Percentiles rank a stretch among this genome's conserved stretches.
phyloP scores from a whole-genome alignment of 139 green algal species.

The Dunaliella sp. region DNA sequence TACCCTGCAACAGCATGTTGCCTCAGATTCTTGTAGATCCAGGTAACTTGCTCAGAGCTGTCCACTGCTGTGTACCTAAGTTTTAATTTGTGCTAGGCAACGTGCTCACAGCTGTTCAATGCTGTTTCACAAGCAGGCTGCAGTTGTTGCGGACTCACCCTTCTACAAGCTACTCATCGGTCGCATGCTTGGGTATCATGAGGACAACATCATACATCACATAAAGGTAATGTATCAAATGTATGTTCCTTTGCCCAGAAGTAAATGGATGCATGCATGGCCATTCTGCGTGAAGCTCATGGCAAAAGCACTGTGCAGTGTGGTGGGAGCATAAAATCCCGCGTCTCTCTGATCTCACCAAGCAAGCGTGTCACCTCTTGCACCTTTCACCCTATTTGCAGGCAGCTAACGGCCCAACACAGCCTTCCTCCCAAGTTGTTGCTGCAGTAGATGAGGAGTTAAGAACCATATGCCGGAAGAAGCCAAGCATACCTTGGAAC shows the following conservation, averaged over 20 bases:
- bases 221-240: slow-evolving; percentile 29
- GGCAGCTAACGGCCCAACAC: slow-evolving; percentile 21
- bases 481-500: slow-evolving; percentile 48
- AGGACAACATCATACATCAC: slow-evolving; percentile 53
- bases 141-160: slow-evolving; percentile 54
- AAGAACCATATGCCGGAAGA: slow-evolving; percentile 37
- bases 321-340: not conserved
- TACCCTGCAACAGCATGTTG: no score
- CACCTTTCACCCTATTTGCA: slow-evolving; percentile 13
- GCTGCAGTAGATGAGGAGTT: slow-evolving; percentile 55
- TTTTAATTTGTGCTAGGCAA: no score
- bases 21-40: no score
- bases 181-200: slow-evolving; percentile 53
- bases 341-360: not conserved
- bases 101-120: not conserved
- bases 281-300: not conserved
- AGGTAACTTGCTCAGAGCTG: not conserved
- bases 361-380: not conserved
- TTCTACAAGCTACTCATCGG: slow-evolving; percentile 68
- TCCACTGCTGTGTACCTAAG: not conserved
- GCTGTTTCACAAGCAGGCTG: slow-evolving; percentile 20
- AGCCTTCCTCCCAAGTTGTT: slow-evolving; percentile 32
- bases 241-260: not conserved
- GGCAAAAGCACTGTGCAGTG: not conserved
- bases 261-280: not conserved